A percentile compares a stretch with the other conserved stretches of the same genome.
These are phyloP conservation scores for Mycena sanguinolenta DNA, from an alignment of 768 basidiomycete species.

Conservation along the genomic window DNA sequence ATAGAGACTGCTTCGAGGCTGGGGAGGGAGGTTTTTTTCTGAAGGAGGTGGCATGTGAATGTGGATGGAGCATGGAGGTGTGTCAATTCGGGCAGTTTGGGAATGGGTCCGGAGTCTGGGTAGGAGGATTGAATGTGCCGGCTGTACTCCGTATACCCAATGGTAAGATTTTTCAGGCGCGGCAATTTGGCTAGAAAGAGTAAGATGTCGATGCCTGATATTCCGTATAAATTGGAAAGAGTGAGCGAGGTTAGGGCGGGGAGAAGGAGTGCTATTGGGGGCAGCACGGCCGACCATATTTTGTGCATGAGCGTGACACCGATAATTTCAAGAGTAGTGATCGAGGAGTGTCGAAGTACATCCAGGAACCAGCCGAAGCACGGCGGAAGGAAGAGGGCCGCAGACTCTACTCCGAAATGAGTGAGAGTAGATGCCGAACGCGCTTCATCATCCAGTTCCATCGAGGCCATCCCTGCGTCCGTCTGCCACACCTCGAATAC, in stretches of 20 bases:
- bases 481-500: conserved; percentile 10
- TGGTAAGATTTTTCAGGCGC: conserved; percentile 21
- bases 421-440: conserved; percentile 11
- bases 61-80: conserved; percentile 33
- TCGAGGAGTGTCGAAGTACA: conserved; percentile 26
- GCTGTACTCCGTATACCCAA: conserved; percentile 37
- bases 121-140: conserved; percentile 27
- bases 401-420: conserved; percentile 30
- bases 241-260: conserved; percentile 28
- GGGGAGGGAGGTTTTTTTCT: conserved; percentile 24
- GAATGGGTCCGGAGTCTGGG: conserved; percentile 29
- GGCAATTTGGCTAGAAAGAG: conserved; percentile 31
- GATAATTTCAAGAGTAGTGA: conserved; percentile 24
- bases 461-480: neutral
- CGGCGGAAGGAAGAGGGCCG: conserved; percentile 28
- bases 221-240: conserved; percentile 26
- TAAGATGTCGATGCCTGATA: conserved; percentile 33
- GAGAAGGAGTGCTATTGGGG: conserved; percentile 21
- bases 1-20: conserved; percentile 20
- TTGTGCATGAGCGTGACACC: conserved; percentile 28
- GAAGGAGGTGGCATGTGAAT: conserved; percentile 29
- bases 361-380: conserved; percentile 32
- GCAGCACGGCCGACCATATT: conserved; percentile 30
- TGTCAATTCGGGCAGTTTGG: conserved; percentile 21
- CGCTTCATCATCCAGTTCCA: conserved; percentile 27